Evolutionary conservation across 2,329 filamentous ascomycete genomes (phyloP).

Genomic region (Bretziella fagacearum): DNA sequence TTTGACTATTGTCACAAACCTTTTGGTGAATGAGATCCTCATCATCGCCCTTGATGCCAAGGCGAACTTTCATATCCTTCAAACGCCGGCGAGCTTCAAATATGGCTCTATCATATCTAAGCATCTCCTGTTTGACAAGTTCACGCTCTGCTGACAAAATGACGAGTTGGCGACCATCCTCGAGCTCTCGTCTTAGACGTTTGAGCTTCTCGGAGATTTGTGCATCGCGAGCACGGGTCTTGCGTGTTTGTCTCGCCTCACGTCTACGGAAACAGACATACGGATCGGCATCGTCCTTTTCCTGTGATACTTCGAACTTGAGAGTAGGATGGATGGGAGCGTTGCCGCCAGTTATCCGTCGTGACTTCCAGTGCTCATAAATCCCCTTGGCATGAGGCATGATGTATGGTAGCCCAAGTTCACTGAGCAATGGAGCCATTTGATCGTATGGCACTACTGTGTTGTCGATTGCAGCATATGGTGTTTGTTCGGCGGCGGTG

Average conservation of each 20-base stretch:
- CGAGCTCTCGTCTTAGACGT: conserved; percentile 75
- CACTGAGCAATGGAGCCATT: conserved; percentile 51
- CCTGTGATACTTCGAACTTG: conserved; percentile 87
- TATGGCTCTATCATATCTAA: conserved; percentile 56
- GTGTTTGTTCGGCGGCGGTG: conserved; percentile 65
- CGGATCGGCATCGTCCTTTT: conserved; percentile 88
- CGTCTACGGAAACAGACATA: conserved; percentile 96
- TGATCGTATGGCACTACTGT: conserved; percentile 62
- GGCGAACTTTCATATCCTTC: conserved; percentile 73
- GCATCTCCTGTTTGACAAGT: conserved; percentile 56
- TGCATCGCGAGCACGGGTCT: conserved; percentile 83
- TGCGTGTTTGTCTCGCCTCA: conserved; percentile 84
- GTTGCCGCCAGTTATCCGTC: conserved; percentile 50
- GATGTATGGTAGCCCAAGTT: conserved; percentile 32
- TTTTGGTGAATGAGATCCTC: conserved; percentile 92
- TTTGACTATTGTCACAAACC: conserved; percentile 23
- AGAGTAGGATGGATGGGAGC: conserved; percentile 58
- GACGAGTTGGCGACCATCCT: conserved; percentile 71
- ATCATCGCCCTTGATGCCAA: conserved; percentile 82
- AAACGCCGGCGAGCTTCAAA: conserved; percentile 70
- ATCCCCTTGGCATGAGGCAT: conserved; percentile 53
- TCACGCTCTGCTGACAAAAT: conserved; percentile 66
- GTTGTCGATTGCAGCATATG: conserved; percentile 79
- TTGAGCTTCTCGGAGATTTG: conserved; percentile 91
- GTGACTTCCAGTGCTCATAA: conserved; percentile 77